phyloP scores from a whole-genome alignment of 2,329 filamentous ascomycete species.

The Fusarium fracticaudum region DNA sequence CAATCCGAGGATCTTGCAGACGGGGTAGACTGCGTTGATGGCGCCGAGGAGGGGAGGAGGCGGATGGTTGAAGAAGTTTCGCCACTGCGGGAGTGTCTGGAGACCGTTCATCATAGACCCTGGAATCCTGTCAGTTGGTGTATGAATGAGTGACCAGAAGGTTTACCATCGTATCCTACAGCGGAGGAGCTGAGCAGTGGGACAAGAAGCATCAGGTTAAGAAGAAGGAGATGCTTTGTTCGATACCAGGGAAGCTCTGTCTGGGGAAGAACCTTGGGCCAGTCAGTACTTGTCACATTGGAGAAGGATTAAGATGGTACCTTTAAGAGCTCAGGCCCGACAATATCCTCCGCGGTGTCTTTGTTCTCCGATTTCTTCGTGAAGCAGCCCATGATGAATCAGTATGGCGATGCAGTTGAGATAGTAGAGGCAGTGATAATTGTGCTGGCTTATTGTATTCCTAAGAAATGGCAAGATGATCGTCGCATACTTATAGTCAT shows the following conservation, averaged over 20 bases:
- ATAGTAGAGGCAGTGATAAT: neutral
- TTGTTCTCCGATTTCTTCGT: neutral
- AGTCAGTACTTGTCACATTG: neutral
- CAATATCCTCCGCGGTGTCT: neutral
- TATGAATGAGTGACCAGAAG: fast-evolving
- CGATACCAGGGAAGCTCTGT: neutral
- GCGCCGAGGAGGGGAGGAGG: neutral
- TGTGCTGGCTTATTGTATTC: neutral
- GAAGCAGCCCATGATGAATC: neutral
- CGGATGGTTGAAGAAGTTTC: neutral
- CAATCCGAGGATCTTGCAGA: neutral
- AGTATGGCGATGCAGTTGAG: neutral
- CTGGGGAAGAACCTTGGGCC: neutral
- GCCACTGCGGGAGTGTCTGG: neutral
- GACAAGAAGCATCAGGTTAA: neutral
- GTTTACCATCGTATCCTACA: neutral
- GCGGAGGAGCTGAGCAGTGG: neutral
- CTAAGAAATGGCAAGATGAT: fast-evolving
- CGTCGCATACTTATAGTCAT: neutral
- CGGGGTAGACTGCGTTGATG: neutral
- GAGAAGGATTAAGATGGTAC: neutral
- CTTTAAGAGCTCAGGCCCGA: neutral
- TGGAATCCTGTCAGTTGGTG: neutral
- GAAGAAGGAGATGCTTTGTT: neutral
- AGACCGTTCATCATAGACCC: neutral